These are phyloP conservation scores for Suhomyces bokatorum DNA, from an alignment of 1,139 yeast species.

Conservation along the genomic window DNA sequence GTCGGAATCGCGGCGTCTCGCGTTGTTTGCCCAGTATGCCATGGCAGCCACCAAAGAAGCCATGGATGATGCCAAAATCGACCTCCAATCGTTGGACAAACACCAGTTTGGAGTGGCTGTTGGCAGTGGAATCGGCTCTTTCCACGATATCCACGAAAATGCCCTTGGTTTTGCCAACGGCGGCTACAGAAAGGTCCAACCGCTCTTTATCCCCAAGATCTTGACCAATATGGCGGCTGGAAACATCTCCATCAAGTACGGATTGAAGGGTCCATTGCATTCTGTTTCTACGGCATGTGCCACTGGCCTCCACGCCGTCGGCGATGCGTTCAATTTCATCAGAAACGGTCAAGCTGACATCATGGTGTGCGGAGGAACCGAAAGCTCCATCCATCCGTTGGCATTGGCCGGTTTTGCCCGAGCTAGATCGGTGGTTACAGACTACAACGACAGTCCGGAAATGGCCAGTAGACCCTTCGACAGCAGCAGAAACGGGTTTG, in stretches of 20 bases:
- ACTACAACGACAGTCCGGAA: slow-evolving; percentile 58
- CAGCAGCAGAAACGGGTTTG: slow-evolving; percentile 75
- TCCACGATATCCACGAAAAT: slow-evolving; percentile 70
- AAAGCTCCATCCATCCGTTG: slow-evolving; percentile 82
- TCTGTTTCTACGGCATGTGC: slow-evolving; percentile 95
- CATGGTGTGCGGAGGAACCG: slow-evolving; percentile 93
- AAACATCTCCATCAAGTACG: slow-evolving; percentile 75
- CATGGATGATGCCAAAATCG: slow-evolving; percentile 55
- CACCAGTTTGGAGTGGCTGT: slow-evolving; percentile 65
- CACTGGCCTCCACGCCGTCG: slow-evolving; percentile 90
- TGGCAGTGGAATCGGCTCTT: slow-evolving; percentile 92
- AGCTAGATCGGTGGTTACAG: slow-evolving; percentile 76
- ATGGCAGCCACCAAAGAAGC: slow-evolving; percentile 80
- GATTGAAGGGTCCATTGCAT: slow-evolving; percentile 82
- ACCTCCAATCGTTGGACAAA: slow-evolving; percentile 4
- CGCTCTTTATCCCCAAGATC: slow-evolving; percentile 80
- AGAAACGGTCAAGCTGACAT: slow-evolving; percentile 78
- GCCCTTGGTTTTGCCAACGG: slow-evolving; percentile 46
- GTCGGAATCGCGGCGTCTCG: slow-evolving; percentile 58
- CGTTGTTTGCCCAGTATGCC: slow-evolving; percentile 78
- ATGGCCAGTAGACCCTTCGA: slow-evolving; percentile 90
- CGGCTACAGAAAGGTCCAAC: slow-evolving; percentile 78
- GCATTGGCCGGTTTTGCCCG: slow-evolving; percentile 91
- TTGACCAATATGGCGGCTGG: slow-evolving; percentile 96
- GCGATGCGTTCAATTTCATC: slow-evolving; percentile 87